These are phyloP conservation scores for Teunomyces gatunensis DNA, from an alignment of 805 yeast species.

Conservation along the genomic window DNA sequence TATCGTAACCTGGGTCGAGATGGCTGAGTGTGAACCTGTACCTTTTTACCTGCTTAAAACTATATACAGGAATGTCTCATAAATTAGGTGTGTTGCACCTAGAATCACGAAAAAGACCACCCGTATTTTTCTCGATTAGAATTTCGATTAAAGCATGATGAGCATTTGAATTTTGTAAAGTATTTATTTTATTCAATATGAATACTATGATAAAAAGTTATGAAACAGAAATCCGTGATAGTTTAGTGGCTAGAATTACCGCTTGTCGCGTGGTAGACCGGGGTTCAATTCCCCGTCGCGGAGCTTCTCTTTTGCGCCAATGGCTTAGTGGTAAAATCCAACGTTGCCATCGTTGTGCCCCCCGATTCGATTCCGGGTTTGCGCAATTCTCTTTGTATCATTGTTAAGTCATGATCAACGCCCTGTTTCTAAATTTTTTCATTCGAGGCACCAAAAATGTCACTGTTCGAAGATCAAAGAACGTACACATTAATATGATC, in stretches of 20 bases:
- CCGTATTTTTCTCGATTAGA: too few relatives aligned
- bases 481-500: too few relatives aligned
- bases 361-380: conserved; percentile 12
- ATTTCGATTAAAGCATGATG: too few relatives aligned
- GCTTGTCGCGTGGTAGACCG: conserved; percentile 8
- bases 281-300: conserved; percentile 8
- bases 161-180: neutral
- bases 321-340: conserved; percentile 8
- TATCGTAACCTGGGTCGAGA: neutral
- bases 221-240: neutral
- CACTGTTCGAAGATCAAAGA: too few relatives aligned
- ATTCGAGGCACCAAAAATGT: too few relatives aligned
- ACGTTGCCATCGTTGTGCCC: conserved; percentile 10
- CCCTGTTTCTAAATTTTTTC: too few relatives aligned
- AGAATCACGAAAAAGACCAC: too few relatives aligned
- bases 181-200: neutral
- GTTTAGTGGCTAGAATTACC: conserved; percentile 7
- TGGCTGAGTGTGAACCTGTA: neutral
- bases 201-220: neutral
- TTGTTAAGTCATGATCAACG: too few relatives aligned
- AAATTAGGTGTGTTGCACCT: too few relatives aligned
- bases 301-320: conserved; percentile 1
- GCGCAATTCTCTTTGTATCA: conserved; percentile 6
- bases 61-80: neutral
- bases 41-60: neutral